phyloP scores from a whole-genome alignment of 176 grass and related monocot genomes.

The Hordeum marinum region DNA sequence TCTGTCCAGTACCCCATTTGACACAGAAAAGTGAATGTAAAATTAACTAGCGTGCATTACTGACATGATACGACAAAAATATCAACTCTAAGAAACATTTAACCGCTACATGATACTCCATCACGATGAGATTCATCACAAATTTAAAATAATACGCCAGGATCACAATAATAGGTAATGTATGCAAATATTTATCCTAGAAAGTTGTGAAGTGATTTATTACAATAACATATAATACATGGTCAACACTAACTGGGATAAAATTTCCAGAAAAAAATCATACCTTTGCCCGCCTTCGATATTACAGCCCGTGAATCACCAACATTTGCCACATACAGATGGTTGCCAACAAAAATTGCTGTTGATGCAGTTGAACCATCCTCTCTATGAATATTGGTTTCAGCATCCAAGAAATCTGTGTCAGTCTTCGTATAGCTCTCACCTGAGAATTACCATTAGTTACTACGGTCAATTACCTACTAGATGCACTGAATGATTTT shows the following conservation, averaged over 20 bases:
- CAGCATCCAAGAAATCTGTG: conserved; percentile 63
- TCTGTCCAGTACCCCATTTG: background rate
- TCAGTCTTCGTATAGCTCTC: conserved; percentile 78
- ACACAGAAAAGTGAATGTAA: background rate
- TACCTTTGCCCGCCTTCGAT: conserved; percentile 88
- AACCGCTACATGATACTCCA: background rate
- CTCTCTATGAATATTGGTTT: conserved; percentile 58
- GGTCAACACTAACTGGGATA: background rate
- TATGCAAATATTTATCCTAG: background rate
- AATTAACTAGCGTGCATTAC: background rate
- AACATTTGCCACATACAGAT: conserved; percentile 87
- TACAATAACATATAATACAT: conserved; percentile 4
- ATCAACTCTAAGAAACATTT: background rate
- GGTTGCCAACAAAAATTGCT: conserved; percentile 69
- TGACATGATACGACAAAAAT: background rate
- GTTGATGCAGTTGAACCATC: conserved; percentile 86
- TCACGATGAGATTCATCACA: background rate
- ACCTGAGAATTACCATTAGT: conserved; percentile 48
- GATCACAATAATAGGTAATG: background rate
- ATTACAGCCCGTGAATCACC: conserved; percentile 85
- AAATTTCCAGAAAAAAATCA: background rate
- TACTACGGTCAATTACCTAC: conserved; percentile 6
- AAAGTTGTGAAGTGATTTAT: conserved; percentile 6
- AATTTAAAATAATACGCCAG: background rate
- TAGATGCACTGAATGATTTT: conserved; percentile 8